These are phyloP conservation scores for Trypethelium eluteriae DNA, from an alignment of 495 filamentous ascomycete species.

Conservation along the genomic window DNA sequence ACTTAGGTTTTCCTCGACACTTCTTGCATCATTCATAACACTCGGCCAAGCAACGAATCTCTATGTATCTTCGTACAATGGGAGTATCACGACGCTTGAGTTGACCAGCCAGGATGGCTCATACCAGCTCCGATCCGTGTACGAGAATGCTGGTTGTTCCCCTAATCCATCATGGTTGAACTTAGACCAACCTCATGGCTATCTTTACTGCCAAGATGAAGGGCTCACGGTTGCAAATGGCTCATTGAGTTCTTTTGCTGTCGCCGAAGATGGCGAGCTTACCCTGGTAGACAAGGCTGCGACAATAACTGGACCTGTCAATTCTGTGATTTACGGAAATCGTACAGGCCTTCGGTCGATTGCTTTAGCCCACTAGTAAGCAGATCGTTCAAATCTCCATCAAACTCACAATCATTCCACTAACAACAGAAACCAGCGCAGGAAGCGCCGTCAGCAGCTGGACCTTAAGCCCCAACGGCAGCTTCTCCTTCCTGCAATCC, in stretches of 20 bases:
- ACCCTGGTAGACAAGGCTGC: constrained; percentile 22
- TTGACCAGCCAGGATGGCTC: constrained; percentile 22
- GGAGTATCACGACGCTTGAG: constrained; percentile 23
- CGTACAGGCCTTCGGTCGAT: constrained; percentile 24
- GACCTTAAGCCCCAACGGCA: constrained; percentile 20
- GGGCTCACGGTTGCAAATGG: constrained; percentile 30
- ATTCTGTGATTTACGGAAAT: constrained; percentile 31
- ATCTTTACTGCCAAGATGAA: constrained; percentile 36
- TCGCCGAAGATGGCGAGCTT: constrained; percentile 27
- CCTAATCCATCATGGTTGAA: constrained; percentile 33
- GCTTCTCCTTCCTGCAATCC: constrained; percentile 26
- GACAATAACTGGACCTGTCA: constrained; percentile 32
- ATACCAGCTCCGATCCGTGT: constrained; percentile 18
- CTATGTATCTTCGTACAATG: constrained; percentile 29
- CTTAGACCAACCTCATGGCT: constrained; percentile 21
- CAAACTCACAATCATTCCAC: background rate
- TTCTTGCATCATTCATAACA: constrained; percentile 5
- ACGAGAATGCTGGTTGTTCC: constrained; percentile 23
- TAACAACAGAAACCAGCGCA: background rate
- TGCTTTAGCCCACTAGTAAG: constrained; percentile 32
- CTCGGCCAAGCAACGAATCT: constrained; percentile 26
- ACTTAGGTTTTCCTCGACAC: background rate
- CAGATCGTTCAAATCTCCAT: background rate
- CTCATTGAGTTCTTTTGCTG: constrained; percentile 30
- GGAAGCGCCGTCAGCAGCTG: constrained; percentile 20